phyloP scores from a whole-genome alignment of 306 rosid genomes.

The Vachellia pachyceras region DNA sequence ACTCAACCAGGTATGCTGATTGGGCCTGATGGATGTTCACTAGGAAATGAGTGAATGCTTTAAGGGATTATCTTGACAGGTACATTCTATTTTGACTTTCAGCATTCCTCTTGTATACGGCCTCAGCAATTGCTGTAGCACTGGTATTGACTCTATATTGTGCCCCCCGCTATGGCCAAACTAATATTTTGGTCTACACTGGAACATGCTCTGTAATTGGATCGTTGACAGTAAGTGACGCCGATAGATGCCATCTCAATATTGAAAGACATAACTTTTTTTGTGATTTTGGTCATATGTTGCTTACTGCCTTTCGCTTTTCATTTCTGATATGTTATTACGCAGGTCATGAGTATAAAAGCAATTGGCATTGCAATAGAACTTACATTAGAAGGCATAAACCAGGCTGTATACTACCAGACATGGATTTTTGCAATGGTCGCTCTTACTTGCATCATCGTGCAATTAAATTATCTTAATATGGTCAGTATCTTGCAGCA shows the following conservation, averaged over 20 bases:
- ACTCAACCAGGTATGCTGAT: conserved; percentile 71
- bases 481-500: conserved; percentile 56
- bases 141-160: conserved; percentile 69
- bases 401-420: conserved; percentile 69
- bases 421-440: conserved; percentile 88
- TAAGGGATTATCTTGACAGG: conserved; percentile 25
- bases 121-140: conserved; percentile 64
- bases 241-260: conserved; percentile 2
- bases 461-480: conserved; percentile 79
- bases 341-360: conserved; percentile 90
- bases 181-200: conserved; percentile 68
- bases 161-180: conserved; percentile 82
- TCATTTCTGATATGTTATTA: conserved; percentile 20
- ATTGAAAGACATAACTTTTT: conserved; percentile 14
- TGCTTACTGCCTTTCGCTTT: conserved; percentile 16
- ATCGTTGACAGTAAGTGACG: conserved; percentile 74
- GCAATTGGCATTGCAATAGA: conserved; percentile 89
- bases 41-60: neutral
- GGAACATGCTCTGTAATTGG: conserved; percentile 87
- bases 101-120: conserved; percentile 83
- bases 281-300: conserved; percentile 26
- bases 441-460: conserved; percentile 69
- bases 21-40: neutral
- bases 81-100: conserved; percentile 42
- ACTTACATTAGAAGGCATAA: conserved; percentile 83